Conservation (phyloP, 129 eudicot genomes). For the Chrysanthemum makinoi region DNA sequence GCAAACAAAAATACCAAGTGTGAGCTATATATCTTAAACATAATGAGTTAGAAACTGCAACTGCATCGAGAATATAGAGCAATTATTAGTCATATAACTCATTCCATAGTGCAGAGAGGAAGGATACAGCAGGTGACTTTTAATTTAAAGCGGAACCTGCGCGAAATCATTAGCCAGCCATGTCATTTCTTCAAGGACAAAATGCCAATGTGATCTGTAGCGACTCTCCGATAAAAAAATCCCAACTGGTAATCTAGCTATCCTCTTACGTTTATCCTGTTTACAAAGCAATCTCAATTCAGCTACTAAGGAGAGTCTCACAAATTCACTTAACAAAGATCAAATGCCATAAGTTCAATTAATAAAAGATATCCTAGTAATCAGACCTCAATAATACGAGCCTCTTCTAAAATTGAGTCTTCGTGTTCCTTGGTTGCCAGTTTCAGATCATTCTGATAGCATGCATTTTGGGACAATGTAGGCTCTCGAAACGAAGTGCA, state of each 20-base stretch:
- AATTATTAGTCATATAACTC: background rate
- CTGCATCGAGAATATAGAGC: conserved; percentile 5
- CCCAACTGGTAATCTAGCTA: conserved; percentile 61
- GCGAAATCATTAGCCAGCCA: conserved; percentile 99
- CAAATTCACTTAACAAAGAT: background rate
- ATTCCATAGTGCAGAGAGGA: background rate
- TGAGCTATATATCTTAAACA: no score
- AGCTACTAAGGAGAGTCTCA: background rate
- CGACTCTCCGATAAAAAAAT: conserved; percentile 29
- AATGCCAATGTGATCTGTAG: conserved; percentile 78
- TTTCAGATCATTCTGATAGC: conserved; percentile 32
- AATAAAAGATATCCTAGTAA: background rate
- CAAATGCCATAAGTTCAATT: conserved; percentile 10
- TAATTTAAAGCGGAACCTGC: conserved; percentile 51
- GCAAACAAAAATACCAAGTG: conserved; percentile 10
- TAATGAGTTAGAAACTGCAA: background rate
- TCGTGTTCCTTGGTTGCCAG: conserved; percentile 60
- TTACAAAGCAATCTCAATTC: conserved; percentile 29
- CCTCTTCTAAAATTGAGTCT: conserved; percentile 78
- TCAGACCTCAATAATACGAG: conserved; percentile 85
- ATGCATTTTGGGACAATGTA: conserved; percentile 27
- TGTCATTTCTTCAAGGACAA: conserved; percentile 90
- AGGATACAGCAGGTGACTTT: conserved; percentile 2
- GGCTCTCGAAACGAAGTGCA: background rate
- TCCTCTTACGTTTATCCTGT: conserved; percentile 88